phyloP scores from a whole-genome alignment of 768 basidiomycete genomes.

The Trametes punicea region DNA sequence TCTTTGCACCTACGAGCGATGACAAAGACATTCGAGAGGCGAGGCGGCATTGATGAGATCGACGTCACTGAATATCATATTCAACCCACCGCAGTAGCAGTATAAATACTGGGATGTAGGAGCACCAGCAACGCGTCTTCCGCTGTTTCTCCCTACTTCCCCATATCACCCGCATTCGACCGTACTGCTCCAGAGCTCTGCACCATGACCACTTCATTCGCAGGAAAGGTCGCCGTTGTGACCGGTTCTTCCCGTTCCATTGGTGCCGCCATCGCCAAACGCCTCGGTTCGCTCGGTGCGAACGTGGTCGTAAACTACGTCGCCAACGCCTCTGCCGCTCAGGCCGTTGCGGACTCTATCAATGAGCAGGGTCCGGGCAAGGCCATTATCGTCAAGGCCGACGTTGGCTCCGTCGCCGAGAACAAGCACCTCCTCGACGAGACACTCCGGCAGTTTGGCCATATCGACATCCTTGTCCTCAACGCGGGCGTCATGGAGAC shows the following conservation, averaged over 20 bases:
- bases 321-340: conserved; percentile 39
- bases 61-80: not conserved
- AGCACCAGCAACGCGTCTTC: no score
- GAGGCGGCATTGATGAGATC: no score
- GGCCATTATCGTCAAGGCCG: conserved; percentile 50
- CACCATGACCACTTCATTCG: conserved; percentile 17
- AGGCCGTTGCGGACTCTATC: conserved; percentile 46
- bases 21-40: no score
- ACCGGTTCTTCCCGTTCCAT: conserved; percentile 61
- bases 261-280: conserved; percentile 51
- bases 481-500: conserved; percentile 58
- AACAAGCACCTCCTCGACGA: conserved; percentile 46
- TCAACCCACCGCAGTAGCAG: not conserved
- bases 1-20: no score
- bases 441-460: conserved; percentile 46
- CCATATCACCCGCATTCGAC: not conserved
- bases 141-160: no score
- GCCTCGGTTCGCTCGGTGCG: conserved; percentile 55
- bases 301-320: conserved; percentile 58
- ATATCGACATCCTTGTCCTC: conserved; percentile 55
- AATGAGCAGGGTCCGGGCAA: conserved; percentile 39
- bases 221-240: conserved; percentile 38
- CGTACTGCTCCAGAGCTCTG: not conserved
- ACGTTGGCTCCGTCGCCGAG: conserved; percentile 48
- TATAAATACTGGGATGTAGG: no score